Conservation (phyloP, 805 yeast genomes). For the Saturnispora gosingensis region DNA sequence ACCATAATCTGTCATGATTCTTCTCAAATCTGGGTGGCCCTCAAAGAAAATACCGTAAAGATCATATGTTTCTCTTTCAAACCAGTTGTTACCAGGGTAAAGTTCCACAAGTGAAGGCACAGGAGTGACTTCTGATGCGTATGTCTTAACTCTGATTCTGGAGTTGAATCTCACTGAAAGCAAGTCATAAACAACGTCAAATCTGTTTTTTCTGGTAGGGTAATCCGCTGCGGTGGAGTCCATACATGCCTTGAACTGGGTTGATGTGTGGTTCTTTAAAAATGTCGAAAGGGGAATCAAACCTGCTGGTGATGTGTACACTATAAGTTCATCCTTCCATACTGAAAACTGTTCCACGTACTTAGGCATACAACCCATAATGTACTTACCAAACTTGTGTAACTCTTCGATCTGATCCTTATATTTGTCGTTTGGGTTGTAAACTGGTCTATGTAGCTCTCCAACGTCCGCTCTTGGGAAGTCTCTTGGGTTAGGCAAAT, state of each 20-base stretch:
- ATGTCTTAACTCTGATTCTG: conserved; percentile 80
- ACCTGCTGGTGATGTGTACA: conserved; percentile 69
- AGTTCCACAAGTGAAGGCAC: conserved; percentile 72
- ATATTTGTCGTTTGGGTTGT: conserved; percentile 73
- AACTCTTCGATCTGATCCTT: conserved; percentile 57
- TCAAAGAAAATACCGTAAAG: conserved; percentile 81
- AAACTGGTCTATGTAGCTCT: conserved; percentile 38
- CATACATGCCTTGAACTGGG: conserved; percentile 70
- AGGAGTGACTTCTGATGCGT: conserved; percentile 72
- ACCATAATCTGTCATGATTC: conserved; percentile 87
- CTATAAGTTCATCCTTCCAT: conserved; percentile 81
- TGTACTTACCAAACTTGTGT: conserved; percentile 72
- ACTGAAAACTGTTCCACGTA: conserved; percentile 76
- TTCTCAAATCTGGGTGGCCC: conserved; percentile 81
- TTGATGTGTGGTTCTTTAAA: conserved; percentile 67
- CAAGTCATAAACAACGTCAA: conserved; percentile 79
- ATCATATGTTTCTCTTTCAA: conserved; percentile 83
- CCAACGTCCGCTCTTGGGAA: conserved; percentile 27
- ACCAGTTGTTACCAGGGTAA: conserved; percentile 81
- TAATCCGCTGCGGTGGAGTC: conserved; percentile 84
- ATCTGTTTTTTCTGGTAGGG: conserved; percentile 75
- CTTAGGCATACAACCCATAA: conserved; percentile 73
- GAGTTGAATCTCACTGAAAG: conserved; percentile 77
- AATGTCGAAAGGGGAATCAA: conserved; percentile 62
- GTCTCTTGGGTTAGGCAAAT: conserved; percentile 27